These are phyloP conservation scores for Aspergillus luchuensis DNA, from an alignment of 2,329 filamentous ascomycete species.

Conservation along the genomic window DNA sequence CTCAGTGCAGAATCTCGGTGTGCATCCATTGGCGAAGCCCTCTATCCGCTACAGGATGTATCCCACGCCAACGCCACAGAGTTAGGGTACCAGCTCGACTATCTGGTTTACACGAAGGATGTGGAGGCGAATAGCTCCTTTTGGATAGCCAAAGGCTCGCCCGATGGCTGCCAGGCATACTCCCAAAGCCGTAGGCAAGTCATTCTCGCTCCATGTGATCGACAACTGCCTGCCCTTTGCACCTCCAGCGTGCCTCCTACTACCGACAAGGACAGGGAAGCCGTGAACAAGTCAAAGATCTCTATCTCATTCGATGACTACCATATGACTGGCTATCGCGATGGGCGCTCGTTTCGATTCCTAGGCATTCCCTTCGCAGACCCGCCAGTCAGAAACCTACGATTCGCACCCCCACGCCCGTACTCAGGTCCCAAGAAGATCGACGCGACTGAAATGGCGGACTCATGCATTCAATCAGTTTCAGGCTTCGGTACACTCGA, in stretches of 20 bases:
- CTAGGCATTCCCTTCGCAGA: constrained; percentile 52
- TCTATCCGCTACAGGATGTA: constrained; percentile 18
- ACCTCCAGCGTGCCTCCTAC: constrained; percentile 25
- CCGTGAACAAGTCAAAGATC: constrained; percentile 23
- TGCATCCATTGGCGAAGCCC: constrained; percentile 26
- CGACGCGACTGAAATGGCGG: constrained; percentile 30
- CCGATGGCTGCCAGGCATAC: constrained; percentile 21
- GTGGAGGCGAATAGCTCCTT: constrained; percentile 15
- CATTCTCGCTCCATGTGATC: constrained; percentile 17
- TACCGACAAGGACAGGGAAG: constrained; percentile 19
- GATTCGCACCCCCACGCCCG: constrained; percentile 44
- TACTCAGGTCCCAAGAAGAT: constrained; percentile 30
- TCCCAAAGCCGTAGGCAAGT: constrained; percentile 16
- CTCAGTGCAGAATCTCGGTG: constrained; percentile 20
- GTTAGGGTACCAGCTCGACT: constrained; percentile 28
- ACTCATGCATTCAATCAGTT: constrained; percentile 26
- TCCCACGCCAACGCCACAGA: constrained; percentile 19
- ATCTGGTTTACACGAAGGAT: constrained; percentile 22
- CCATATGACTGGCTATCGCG: constrained; percentile 29
- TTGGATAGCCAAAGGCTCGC: constrained; percentile 19
- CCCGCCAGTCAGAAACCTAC: constrained; percentile 47
- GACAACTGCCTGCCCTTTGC: constrained; percentile 23
- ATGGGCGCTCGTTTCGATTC: constrained; percentile 41
- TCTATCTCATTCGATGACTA: constrained; percentile 19
- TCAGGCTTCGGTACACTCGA: constrained; percentile 18